Evolutionary conservation across 495 filamentous ascomycete genomes (phyloP).

Genomic region (Emericellopsis terricola): DNA sequence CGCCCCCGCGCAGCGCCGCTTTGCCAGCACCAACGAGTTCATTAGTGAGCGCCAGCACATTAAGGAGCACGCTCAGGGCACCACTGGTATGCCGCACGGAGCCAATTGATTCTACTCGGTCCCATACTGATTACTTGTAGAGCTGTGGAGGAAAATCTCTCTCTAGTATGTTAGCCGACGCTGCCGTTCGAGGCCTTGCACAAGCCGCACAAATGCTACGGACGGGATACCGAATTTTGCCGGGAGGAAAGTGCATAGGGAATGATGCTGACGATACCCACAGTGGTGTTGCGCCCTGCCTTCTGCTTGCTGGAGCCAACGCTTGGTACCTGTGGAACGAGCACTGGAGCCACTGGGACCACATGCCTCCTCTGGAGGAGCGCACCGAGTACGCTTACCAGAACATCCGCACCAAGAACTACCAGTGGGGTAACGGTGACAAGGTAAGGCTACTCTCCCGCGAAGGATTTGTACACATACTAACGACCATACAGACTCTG

Average conservation of each 20-base stretch:
- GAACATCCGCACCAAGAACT: slow-evolving; percentile 86
- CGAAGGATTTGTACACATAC: too few relatives aligned
- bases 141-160: slow-evolving; percentile 84
- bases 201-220: slow-evolving; percentile 4
- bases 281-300: slow-evolving; percentile 49
- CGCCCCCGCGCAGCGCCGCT: slow-evolving; percentile 44
- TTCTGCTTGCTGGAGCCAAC: slow-evolving; percentile 55
- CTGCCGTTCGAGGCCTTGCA: too few relatives aligned
- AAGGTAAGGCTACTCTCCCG: too few relatives aligned
- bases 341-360: slow-evolving; percentile 89
- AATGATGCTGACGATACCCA: slow-evolving; percentile 6
- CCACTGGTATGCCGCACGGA: slow-evolving; percentile 41
- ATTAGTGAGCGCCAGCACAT: slow-evolving; percentile 67
- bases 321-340: slow-evolving; percentile 80
- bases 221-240: slow-evolving; percentile 2
- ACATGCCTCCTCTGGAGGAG: slow-evolving; percentile 77
- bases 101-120: not conserved
- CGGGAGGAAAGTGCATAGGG: not conserved
- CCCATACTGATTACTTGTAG: slow-evolving; percentile 21
- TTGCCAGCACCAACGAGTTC: slow-evolving; percentile 64
- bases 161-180: slow-evolving; percentile 73
- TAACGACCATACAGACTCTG: slow-evolving; percentile 39
- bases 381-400: slow-evolving; percentile 79
- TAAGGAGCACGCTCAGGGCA: slow-evolving; percentile 69
- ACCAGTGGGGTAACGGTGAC: slow-evolving; percentile 80